Evolutionary conservation across 1,139 yeast species (phyloP), one percentile per base, ranked within the genome.

Genomic region (Zygosaccharomyces pseudobailii): DNA sequence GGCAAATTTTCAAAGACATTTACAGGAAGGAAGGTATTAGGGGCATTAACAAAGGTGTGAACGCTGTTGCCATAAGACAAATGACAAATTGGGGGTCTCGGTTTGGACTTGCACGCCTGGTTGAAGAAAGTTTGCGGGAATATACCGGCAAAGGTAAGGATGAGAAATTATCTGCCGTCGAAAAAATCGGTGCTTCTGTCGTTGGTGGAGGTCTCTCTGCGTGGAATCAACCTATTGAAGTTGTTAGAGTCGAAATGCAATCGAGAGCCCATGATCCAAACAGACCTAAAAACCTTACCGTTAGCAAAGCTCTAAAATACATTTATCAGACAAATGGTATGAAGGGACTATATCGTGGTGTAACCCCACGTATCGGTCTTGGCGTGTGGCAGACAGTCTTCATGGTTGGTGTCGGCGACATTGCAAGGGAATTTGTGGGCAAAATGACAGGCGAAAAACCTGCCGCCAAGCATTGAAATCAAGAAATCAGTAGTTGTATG

Each of bases 31-130:
- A 92, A 68, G 98, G 98, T 57, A 79, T 92, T 50, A 76, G 84
- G 60, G 98, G 98, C 59, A 88, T 92, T 65, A 92, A 92, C 71
- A 89, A 86, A 72, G 98, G 98, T 67, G 98, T 92, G 53, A 92
- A 92, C 65, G 98, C 98, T n/a, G 97, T 92, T 52, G 97, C 98
- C 28, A 86, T 92, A 59, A 85, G 98, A 72, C 98, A 92, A 70
- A 86, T 89, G 86, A 90, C 97, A 58, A 92, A 92, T 71, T 92
- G 98, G 98, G 98, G 98, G 46, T 88, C 97, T 25, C 79, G 98
- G 66, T 90, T 90, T 65, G 98, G 97, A 33, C 76, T 92, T 42
- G 79, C 96, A 17, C 80, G 98, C 65, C 77, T 90, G 63, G 95
- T 96, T 23, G 98, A 92, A 73, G 95, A 87, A 58, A 75, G 72